These are phyloP conservation scores for Candida sakaeoensis DNA, from an alignment of 805 yeast species.

Conservation along the genomic window DNA sequence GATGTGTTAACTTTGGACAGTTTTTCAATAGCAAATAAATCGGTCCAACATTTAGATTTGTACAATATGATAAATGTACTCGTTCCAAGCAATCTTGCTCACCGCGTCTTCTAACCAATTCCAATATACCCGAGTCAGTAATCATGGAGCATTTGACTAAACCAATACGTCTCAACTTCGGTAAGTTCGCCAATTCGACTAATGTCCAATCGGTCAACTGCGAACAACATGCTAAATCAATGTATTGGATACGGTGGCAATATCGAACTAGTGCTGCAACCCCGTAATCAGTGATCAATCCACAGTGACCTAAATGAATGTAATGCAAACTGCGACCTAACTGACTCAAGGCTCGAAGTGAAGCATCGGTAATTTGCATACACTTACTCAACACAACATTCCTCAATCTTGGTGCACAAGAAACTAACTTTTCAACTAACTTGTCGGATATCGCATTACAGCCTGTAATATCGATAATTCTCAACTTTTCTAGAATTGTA, in stretches of 20 bases:
- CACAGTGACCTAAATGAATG: slow-evolving; percentile 92
- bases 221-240: slow-evolving; percentile 91
- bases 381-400: slow-evolving; percentile 90
- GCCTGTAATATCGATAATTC: slow-evolving; percentile 82
- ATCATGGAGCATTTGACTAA: slow-evolving; percentile 86
- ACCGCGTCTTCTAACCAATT: slow-evolving; percentile 63
- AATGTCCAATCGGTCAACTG: slow-evolving; percentile 84
- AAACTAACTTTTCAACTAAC: slow-evolving; percentile 67
- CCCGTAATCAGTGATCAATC: slow-evolving; percentile 84
- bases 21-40: slow-evolving; percentile 68
- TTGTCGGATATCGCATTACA: slow-evolving; percentile 79
- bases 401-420: slow-evolving; percentile 78
- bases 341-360: slow-evolving; percentile 64
- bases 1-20: slow-evolving; percentile 85
- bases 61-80: slow-evolving; percentile 89
- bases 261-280: slow-evolving; percentile 68
- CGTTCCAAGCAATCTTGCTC: slow-evolving; percentile 83
- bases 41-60: slow-evolving; percentile 73
- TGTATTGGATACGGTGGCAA: slow-evolving; percentile 84
- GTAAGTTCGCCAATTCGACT: slow-evolving; percentile 68
- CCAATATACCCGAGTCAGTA: slow-evolving; percentile 77
- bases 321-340: slow-evolving; percentile 82
- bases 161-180: slow-evolving; percentile 85
- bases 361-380: slow-evolving; percentile 76
- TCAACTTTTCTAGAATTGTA: slow-evolving; percentile 55